Evolutionary conservation across 192 early-diverging fungal species (phyloP).

Genomic region (Diversispora epigaea): DNA sequence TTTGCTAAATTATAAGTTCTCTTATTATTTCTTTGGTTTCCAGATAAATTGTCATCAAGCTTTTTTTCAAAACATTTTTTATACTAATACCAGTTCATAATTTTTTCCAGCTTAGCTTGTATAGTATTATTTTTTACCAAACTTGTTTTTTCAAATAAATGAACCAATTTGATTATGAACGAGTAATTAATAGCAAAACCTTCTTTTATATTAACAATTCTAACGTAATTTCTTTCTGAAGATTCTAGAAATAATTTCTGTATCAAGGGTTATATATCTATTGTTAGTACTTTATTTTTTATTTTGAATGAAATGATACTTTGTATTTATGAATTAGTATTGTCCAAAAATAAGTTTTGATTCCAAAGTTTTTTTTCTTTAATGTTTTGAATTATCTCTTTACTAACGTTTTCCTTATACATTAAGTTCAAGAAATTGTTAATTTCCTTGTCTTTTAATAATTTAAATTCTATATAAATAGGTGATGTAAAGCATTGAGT

Average conservation of each 20-base stretch:
- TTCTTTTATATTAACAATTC: conserved; percentile 16
- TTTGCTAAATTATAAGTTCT: conserved; percentile 14
- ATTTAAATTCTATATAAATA: no score
- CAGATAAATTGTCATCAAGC: conserved; percentile 23
- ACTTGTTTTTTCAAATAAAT: conserved; percentile 25
- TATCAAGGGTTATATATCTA: conserved; percentile 30
- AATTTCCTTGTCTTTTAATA: no score
- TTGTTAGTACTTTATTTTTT: conserved; percentile 27
- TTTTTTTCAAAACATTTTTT: conserved; percentile 32
- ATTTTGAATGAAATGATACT: no score
- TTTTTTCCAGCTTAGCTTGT: conserved; percentile 21
- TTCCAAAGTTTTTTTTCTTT: no score
- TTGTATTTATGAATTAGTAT: no score
- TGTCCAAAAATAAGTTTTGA: no score
- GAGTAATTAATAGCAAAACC: conserved; percentile 5
- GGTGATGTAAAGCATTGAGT: no score
- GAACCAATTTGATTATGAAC: conserved; percentile 11
- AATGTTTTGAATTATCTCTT: no score
- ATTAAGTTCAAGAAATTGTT: no score
- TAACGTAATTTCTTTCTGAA: conserved; percentile 11
- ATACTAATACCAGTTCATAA: conserved; percentile 26
- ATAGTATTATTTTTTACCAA: conserved; percentile 16
- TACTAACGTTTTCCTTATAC: no score
- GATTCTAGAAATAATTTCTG: conserved; percentile 24
- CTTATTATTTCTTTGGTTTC: background rate